Conservation (phyloP, 495 filamentous ascomycete genomes). For the Podospora pseudopauciseta region DNA sequence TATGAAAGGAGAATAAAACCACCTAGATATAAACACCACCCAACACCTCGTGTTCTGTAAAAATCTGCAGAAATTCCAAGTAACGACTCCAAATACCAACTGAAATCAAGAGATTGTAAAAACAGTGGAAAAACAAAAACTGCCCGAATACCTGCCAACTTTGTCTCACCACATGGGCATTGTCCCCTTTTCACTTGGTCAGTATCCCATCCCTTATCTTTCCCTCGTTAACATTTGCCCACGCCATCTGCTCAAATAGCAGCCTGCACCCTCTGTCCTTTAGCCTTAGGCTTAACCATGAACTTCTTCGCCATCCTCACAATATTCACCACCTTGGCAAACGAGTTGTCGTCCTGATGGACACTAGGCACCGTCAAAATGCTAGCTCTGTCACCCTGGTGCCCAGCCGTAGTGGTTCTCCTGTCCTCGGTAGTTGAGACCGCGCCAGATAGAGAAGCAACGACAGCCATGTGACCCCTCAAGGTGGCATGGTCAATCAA, state of each 20-base stretch:
- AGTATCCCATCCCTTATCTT: background rate
- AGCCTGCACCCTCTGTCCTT: background rate
- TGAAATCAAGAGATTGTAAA: too few relatives aligned
- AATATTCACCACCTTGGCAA: background rate
- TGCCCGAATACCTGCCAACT: too few relatives aligned
- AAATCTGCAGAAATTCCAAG: too few relatives aligned
- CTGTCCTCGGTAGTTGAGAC: background rate
- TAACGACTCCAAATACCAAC: too few relatives aligned
- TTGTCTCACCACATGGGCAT: too few relatives aligned
- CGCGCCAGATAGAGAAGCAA: background rate
- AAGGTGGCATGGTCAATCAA: slow-evolving; percentile 19
- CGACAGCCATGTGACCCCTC: slow-evolving; percentile 19
- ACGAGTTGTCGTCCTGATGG: background rate
- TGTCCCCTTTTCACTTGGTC: too few relatives aligned
- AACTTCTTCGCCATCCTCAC: background rate
- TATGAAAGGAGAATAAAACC: too few relatives aligned
- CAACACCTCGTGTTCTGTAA: too few relatives aligned
- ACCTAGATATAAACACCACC: too few relatives aligned
- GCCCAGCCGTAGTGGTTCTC: background rate
- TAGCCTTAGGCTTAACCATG: background rate
- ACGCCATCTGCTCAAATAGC: background rate
- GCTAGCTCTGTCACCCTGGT: background rate
- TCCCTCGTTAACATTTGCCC: background rate
- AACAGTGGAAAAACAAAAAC: too few relatives aligned
- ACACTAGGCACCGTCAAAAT: background rate